Base-by-base conservation (phyloP, 1,284 basidiomycete species). In the Leccinum pallidistipes region DNA sequence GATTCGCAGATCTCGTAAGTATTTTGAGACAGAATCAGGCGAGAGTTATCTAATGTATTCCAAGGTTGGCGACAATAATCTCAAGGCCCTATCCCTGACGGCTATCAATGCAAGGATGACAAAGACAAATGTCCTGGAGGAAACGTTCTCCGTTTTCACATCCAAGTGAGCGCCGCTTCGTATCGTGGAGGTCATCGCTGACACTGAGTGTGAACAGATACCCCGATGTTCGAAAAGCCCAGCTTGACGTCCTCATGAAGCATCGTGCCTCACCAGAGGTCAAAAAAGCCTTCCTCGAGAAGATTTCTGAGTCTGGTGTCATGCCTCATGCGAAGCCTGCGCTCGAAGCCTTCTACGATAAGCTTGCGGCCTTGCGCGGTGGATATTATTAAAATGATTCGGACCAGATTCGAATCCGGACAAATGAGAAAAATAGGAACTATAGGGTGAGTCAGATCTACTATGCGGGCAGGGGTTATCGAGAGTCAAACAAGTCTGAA, bases 131-230 rank as follows among this genome's bases (percentile, higher is more conserved):
- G 60, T 75, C 14, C 32, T 75, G 12, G 60, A 67, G 1, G 75
- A 76, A 58, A 55, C 55, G 10, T 69, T 74, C 57, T 74, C 69
- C n/a, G 57, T 63, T 12, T 74, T 76, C 55, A 70, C 75, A 24
- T 73, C 67, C 51, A 67, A 60, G 74, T 74, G 3, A 47, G 67
- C 58, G 45, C n/a, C 3, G 47, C 31, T 12, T 31, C 43, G 24
- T 36, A n/a, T 16, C 1, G 5, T 3, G 24, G 10, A 50, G 8
- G 18, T 4, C 11, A 6, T 45, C 14, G 16, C 56, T 71, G 27
- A 50, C 51, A 72, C 21, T 43, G 10, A 51, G 9, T 29, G 7
- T 47, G 53, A 49, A 60, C n/a, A 72, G 68, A 50, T 72, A 71
- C 3, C 58, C 70, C 8, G 65, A 66, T 1, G 69, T 69, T 57